Conservation (phyloP, 1,284 basidiomycete species). For the Neonothopanus nambi region DNA sequence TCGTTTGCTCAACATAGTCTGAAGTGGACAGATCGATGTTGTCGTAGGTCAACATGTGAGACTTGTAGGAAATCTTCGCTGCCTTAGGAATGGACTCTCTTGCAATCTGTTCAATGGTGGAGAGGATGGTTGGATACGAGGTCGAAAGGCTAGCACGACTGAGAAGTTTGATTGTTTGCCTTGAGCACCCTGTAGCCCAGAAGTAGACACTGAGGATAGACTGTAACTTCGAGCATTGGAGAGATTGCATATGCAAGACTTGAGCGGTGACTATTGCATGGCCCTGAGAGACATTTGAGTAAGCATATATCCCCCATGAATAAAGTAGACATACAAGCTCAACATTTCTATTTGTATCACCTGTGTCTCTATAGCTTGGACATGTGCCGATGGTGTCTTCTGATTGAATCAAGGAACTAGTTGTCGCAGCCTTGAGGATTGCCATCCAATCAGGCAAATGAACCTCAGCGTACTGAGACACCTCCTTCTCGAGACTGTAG, state of each 20-base stretch:
- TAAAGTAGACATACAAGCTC: not conserved
- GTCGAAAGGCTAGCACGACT: conserved; percentile 22
- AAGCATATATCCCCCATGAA: no score
- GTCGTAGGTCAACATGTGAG: conserved; percentile 28
- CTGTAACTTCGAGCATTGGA: not conserved
- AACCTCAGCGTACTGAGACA: not conserved
- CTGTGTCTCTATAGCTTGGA: no score
- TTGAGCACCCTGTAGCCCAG: conserved; percentile 23
- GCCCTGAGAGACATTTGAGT: not conserved
- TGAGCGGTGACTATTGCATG: not conserved
- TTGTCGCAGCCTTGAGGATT: not conserved
- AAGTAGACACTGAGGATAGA: no score
- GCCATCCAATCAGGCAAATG: not conserved
- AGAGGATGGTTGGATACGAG: conserved; percentile 22
- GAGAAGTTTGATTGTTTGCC: conserved; percentile 23
- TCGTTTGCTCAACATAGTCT: conserved; percentile 28
- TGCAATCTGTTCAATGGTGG: conserved; percentile 17
- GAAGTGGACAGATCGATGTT: conserved; percentile 34
- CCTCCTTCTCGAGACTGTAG: not conserved
- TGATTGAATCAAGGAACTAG: not conserved
- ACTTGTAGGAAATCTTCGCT: conserved; percentile 5
- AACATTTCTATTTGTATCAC: not conserved
- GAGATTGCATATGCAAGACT: not conserved
- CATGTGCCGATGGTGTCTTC: no score
- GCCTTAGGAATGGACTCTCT: conserved; percentile 20